Percentiles rank a stretch among this genome's conserved stretches.
phyloP scores from a whole-genome alignment of 164 flowering plant species.

The Dillenia turbinata region DNA sequence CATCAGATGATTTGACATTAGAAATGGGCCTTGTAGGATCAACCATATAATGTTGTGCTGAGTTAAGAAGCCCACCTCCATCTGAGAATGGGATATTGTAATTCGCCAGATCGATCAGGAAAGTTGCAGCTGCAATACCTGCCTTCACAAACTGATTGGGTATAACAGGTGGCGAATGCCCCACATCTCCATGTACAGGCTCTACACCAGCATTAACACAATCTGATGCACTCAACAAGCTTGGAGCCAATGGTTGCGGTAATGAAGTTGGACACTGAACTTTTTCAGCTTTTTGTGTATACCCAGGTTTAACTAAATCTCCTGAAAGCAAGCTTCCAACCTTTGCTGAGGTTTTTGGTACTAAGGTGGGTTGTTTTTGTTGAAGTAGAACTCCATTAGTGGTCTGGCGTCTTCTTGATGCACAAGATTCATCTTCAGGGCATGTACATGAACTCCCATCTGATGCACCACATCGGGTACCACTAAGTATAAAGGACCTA shows the following conservation, averaged over 20 bases:
- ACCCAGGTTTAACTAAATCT: slow-evolving; percentile 28
- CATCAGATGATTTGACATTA: slow-evolving; percentile 34
- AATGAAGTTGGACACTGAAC: slow-evolving; percentile 24
- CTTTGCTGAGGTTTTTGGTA: slow-evolving; percentile 28
- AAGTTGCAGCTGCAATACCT: slow-evolving; percentile 64
- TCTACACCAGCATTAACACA: slow-evolving; percentile 21
- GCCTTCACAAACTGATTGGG: slow-evolving; percentile 64
- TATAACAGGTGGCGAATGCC: slow-evolving; percentile 31
- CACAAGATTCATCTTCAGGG: slow-evolving; percentile 68
- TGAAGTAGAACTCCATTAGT: slow-evolving; percentile 27
- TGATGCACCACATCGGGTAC: slow-evolving; percentile 59
- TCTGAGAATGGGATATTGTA: slow-evolving; percentile 46
- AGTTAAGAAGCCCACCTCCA: slow-evolving; percentile 32
- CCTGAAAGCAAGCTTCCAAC: slow-evolving; percentile 28
- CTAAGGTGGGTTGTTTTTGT: slow-evolving; percentile 32
- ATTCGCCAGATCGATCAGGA: slow-evolving; percentile 59
- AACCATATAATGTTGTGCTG: slow-evolving; percentile 39
- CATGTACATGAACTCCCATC: slow-evolving; percentile 79
- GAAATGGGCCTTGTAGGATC: slow-evolving; percentile 38
- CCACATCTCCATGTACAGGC: slow-evolving; percentile 21
- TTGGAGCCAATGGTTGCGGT: slow-evolving; percentile 31
- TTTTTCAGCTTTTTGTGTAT: slow-evolving; percentile 25
- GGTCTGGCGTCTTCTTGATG: slow-evolving; percentile 39
- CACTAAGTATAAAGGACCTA: slow-evolving; percentile 66
- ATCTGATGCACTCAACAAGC: slow-evolving; percentile 23